Evolutionary conservation across 208 protist species (phyloP).

Genomic region (Angomonas deanei): DNA sequence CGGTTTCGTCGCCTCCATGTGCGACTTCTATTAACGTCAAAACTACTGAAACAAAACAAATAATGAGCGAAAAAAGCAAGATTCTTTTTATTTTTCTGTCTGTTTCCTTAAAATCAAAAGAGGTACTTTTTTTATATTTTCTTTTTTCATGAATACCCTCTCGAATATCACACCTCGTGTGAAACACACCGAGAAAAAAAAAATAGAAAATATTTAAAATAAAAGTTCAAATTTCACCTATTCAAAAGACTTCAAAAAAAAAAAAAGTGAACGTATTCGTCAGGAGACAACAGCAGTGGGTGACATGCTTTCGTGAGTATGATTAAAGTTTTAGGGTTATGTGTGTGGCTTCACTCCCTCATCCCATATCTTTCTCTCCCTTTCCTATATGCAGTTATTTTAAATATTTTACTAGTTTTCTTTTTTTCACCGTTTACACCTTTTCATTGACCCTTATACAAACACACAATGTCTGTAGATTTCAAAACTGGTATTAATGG

Average conservation of each 20-base stretch:
- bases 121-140: background rate
- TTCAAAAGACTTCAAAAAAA: constrained; percentile 5
- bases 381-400: constrained; percentile 11
- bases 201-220: too few species aligned
- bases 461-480: background rate
- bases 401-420: constrained; percentile 6
- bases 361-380: too few species aligned
- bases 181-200: too few species aligned
- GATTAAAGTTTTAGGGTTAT: too few species aligned
- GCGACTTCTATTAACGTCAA: constrained; percentile 73
- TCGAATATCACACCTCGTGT: too few species aligned
- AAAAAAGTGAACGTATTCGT: constrained; percentile 3
- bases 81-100: background rate
- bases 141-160: background rate
- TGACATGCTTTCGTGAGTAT: too few species aligned
- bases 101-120: constrained; percentile 4
- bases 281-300: too few species aligned
- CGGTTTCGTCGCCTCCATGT: constrained; percentile 73
- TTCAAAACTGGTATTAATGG: background rate
- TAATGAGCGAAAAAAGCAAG: too few species aligned
- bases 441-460: background rate
- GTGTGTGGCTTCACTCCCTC: too few species aligned
- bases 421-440: background rate
- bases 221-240: too few species aligned
- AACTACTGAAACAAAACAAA: background rate